These are phyloP conservation scores for Pichia cactophila DNA, from an alignment of 1,139 yeast genomes.

Conservation along the genomic window DNA sequence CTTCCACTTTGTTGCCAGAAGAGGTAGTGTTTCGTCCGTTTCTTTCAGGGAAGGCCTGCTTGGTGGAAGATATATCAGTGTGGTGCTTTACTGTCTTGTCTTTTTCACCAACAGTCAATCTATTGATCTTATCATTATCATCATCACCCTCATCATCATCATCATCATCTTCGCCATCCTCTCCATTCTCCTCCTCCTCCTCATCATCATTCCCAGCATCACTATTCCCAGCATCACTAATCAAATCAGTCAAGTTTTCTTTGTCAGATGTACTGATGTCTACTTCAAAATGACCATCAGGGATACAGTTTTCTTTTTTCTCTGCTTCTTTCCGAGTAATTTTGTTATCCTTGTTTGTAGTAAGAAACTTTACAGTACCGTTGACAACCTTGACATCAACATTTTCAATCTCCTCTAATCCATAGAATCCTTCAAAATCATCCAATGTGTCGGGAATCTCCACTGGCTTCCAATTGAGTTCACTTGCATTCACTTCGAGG, in stretches of 20 bases:
- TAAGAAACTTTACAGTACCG: constrained; percentile 58
- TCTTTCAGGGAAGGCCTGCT: constrained; percentile 2
- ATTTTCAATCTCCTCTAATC: constrained; percentile 90
- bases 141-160: too few relatives aligned
- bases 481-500: constrained; percentile 37
- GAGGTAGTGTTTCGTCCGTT: not conserved
- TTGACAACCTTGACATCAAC: constrained; percentile 67
- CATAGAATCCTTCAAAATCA: constrained; percentile 85
- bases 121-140: too few relatives aligned
- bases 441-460: constrained; percentile 78
- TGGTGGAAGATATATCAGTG: not conserved
- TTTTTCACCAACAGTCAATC: not conserved
- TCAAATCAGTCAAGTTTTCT: constrained; percentile 2
- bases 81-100: too few relatives aligned
- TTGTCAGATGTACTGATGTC: constrained; percentile 18
- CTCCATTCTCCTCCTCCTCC: too few relatives aligned
- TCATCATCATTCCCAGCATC: constrained; percentile 11
- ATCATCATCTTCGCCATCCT: too few relatives aligned
- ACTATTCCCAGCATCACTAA: constrained; percentile 3
- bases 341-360: constrained; percentile 34
- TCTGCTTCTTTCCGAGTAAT: constrained; percentile 21
- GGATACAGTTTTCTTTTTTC: constrained; percentile 15
- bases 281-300: constrained; percentile 22
- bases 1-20: not conserved
- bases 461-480: constrained; percentile 70